phyloP scores from a whole-genome alignment of 148 eudicot species.

The Amaranthus palmeri region DNA sequence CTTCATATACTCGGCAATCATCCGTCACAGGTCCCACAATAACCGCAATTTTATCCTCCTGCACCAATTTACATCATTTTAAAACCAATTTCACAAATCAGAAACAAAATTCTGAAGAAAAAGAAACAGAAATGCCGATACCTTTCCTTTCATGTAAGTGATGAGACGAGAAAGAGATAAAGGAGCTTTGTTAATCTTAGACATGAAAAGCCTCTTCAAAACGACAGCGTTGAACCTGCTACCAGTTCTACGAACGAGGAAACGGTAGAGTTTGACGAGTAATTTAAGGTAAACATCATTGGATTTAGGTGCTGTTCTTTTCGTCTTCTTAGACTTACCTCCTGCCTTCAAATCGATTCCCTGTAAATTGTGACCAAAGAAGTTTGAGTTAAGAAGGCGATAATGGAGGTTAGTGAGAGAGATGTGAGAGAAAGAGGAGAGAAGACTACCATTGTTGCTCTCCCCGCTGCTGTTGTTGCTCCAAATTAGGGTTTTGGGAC shows the following conservation, averaged over 20 bases:
- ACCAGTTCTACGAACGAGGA: constrained; percentile 80
- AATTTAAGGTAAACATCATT: constrained; percentile 36
- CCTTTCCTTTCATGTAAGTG: constrained; percentile 72
- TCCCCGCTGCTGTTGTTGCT: not conserved
- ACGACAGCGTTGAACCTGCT: constrained; percentile 82
- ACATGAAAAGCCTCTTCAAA: constrained; percentile 84
- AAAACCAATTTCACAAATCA: not conserved
- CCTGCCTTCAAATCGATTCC: constrained; percentile 42
- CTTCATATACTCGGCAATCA: constrained; percentile 58
- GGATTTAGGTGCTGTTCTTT: constrained; percentile 35
- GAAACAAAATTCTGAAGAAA: not conserved
- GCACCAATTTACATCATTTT: not conserved
- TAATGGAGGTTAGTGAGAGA: constrained; percentile 2
- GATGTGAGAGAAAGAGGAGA: not conserved
- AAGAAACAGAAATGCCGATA: not conserved
- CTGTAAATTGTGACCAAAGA: constrained; percentile 7
- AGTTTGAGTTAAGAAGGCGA: not conserved
- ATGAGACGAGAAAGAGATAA: constrained; percentile 78
- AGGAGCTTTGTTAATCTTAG: constrained; percentile 81
- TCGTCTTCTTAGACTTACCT: constrained; percentile 38
- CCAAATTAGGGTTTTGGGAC: constrained; percentile 3
- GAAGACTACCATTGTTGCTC: not conserved
- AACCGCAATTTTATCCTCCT: constrained; percentile 78
- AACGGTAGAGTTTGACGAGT: constrained; percentile 58
- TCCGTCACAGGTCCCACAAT: constrained; percentile 74